Evolutionary conservation across 2,329 filamentous ascomycete genomes (phyloP).

Genomic region (Colletotrichum graminicola): DNA sequence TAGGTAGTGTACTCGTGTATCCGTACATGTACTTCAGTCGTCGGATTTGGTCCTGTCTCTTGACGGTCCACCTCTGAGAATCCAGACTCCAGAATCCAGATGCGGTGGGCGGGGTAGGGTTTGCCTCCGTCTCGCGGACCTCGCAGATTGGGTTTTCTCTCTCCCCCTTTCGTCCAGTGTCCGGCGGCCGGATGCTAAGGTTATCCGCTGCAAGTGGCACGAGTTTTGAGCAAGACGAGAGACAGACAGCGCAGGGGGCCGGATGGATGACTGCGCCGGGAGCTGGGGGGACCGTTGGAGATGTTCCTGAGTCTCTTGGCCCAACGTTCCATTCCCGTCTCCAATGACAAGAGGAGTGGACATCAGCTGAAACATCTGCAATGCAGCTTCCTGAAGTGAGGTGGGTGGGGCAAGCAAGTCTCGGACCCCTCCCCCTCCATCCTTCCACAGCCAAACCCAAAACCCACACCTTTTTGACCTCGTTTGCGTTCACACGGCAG

Average conservation of each 20-base stretch:
- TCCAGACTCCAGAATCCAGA: not conserved
- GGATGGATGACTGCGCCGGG: not conserved
- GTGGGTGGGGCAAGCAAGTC: not conserved
- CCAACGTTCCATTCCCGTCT: conserved; percentile 40
- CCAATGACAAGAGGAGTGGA: conserved; percentile 41
- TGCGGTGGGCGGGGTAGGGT: not conserved
- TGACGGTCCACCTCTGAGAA: not conserved
- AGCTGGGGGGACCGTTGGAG: conserved; percentile 39
- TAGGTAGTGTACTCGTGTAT: too few relatives aligned
- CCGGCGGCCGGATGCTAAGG: conserved; percentile 36
- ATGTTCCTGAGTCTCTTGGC: conserved; percentile 37
- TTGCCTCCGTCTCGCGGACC: conserved; percentile 18
- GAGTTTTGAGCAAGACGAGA: conserved; percentile 2
- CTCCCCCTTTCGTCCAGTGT: conserved; percentile 23
- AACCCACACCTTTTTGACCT: conserved; percentile 5
- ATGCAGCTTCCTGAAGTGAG: conserved; percentile 27
- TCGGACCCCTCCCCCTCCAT: conserved; percentile 6
- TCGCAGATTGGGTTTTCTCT: conserved; percentile 15
- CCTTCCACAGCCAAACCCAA: not conserved
- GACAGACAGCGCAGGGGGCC: not conserved
- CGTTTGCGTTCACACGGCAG: not conserved
- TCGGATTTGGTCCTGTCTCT: not conserved
- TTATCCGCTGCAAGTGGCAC: conserved; percentile 29
- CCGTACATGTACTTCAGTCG: not conserved
- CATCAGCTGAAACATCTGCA: conserved; percentile 43